phyloP scores from a whole-genome alignment of 2,329 filamentous ascomycete species.

The Penicillium sp. region DNA sequence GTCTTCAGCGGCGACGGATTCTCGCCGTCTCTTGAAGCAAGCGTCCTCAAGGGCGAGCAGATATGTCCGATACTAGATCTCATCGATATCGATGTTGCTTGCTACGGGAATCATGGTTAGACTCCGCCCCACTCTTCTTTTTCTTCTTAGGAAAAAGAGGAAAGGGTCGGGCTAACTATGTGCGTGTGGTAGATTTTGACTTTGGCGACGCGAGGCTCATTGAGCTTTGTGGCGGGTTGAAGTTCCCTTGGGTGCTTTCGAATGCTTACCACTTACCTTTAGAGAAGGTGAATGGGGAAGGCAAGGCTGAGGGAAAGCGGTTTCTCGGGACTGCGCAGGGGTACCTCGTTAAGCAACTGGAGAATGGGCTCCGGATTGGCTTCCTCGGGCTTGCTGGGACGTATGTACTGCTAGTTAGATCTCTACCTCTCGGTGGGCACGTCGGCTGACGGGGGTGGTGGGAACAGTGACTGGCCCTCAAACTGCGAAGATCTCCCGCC shows the following conservation, averaged over 20 bases:
- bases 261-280: conserved; percentile 10
- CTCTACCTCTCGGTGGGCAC: background rate
- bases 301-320: background rate
- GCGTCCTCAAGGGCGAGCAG: conserved; percentile 24
- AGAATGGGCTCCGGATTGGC: conserved; percentile 19
- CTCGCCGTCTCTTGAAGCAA: conserved; percentile 25
- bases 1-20: conserved; percentile 26
- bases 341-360: conserved; percentile 18
- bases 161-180: background rate
- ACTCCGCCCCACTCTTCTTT: background rate
- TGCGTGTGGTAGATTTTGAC: conserved; percentile 14
- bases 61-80: conserved; percentile 23
- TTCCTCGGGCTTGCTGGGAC: conserved; percentile 26
- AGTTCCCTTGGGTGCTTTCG: conserved; percentile 21
- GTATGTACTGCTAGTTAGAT: conserved; percentile 10
- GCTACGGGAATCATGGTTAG: conserved; percentile 27
- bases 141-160: background rate
- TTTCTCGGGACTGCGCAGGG: conserved; percentile 15
- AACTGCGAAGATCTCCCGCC: conserved; percentile 24
- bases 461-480: conserved; percentile 25
- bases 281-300: background rate
- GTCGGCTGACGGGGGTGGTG: background rate
- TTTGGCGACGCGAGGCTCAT: conserved; percentile 21
- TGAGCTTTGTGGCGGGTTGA: conserved; percentile 17
- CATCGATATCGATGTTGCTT: conserved; percentile 20